Base-by-base conservation (phyloP, 2,329 filamentous ascomycete species). In the Fusarium decemcellulare region DNA sequence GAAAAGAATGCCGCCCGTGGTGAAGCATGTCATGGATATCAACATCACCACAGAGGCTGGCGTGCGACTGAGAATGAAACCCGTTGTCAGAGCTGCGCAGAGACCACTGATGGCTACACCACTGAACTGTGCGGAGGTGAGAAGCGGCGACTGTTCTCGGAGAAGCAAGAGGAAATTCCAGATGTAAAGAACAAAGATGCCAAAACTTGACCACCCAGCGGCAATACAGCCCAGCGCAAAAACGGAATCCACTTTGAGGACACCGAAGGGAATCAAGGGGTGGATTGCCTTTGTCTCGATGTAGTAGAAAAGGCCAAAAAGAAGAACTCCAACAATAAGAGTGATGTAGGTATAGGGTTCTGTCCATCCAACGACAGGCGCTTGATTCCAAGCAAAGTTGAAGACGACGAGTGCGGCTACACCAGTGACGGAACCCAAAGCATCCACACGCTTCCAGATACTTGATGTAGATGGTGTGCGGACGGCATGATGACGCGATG, bases 301-400 rank as follows among this genome's bases (percentile, higher is more conserved):
- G 70, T 82, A 81, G 59, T 88, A 81, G 76, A 91, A 92, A 2
- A 81, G 66, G 1, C 76, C 76, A 14, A 89, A 79, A 12, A 90
- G 75, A 1, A 88, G 34, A 9, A 86, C 63, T 1, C 88, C 88
- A 15, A 89, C 61, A 60, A 90, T 85, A 5, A 92, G 77, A 2
- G 85, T 76, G 1, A 85, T 76, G 71, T 86, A 86, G 30, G 88
- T 81, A 67, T 88, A 88, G 1, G 85, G 79, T 7, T 81, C 79
- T 8, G 78, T 62, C 89, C 88, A 91, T 2, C 87, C 87, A 3
- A 83, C 85, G 0, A 86, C 78, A 1, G 87, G 84, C 0, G 84
- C 88, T 73, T 91, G 87, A 68, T 90, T 91, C 86, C 87, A 90
- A 1, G 88, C 86, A 67, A 91, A 86, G 72, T 90, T 90, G 76